These are phyloP conservation scores for Dothidotthia symphoricarpi DNA, from an alignment of 2,329 filamentous ascomycete genomes.

Conservation along the genomic window DNA sequence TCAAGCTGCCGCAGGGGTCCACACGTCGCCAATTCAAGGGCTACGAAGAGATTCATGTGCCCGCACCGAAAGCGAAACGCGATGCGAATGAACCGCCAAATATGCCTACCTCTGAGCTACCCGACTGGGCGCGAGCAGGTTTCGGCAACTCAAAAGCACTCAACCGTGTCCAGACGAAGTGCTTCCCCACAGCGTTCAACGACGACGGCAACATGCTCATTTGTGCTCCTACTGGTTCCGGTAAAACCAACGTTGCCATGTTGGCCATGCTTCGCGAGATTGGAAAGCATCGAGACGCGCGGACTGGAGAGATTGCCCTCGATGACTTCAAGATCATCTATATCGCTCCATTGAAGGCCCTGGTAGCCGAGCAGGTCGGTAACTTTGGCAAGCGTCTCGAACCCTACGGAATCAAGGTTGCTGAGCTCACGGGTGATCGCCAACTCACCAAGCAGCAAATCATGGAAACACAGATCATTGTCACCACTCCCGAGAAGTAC, in stretches of 20 bases:
- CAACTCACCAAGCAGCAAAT: conserved; percentile 99
- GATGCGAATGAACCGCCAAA: conserved; percentile 73
- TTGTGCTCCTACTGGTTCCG: conserved; percentile 93
- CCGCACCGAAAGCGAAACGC: conserved; percentile 81
- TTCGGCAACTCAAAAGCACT: conserved; percentile 84
- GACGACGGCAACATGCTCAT: conserved; percentile 97
- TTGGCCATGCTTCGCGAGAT: conserved; percentile 93
- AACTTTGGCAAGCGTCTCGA: conserved; percentile 93
- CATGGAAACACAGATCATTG: conserved; percentile 94
- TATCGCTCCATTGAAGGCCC: conserved; percentile 90
- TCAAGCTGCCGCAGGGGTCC: conserved; percentile 88
- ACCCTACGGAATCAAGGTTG: conserved; percentile 85
- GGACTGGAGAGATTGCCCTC: conserved; percentile 90
- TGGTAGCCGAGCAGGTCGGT: conserved; percentile 96
- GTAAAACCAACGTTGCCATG: conserved; percentile 99
- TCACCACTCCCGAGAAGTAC: conserved; percentile 98
- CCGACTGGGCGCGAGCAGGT: conserved; percentile 84
- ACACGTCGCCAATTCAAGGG: conserved; percentile 96
- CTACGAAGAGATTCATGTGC: conserved; percentile 97
- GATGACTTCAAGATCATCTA: conserved; percentile 99
- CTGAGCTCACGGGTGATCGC: conserved; percentile 95
- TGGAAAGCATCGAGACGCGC: conserved; percentile 85
- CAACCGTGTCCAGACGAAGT: conserved; percentile 94
- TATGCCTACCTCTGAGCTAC: conserved; percentile 82
- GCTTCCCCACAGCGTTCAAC: conserved; percentile 84